Percentiles rank a stretch among this genome's conserved stretches.
Conservation (phyloP, 2,329 filamentous ascomycete genomes). For the Podosphaera aphanis region DNA sequence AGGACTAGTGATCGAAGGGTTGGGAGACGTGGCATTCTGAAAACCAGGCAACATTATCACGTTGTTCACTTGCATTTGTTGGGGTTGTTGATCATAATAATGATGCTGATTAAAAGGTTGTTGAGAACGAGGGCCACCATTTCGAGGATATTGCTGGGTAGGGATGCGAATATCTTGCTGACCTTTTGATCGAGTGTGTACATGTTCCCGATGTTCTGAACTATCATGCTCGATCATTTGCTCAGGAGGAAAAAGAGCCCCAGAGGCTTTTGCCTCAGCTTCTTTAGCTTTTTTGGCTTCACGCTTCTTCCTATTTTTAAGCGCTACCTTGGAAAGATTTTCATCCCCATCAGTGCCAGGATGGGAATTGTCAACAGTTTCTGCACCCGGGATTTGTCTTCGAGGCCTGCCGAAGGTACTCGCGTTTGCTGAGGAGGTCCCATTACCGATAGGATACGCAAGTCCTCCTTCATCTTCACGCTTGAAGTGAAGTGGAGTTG, state of each 20-base stretch:
- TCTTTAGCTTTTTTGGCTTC: conserved; percentile 81
- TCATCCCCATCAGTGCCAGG: conserved; percentile 34
- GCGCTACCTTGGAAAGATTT: conserved; percentile 55
- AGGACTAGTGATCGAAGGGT: conserved; percentile 26
- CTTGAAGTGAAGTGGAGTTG: conserved; percentile 85
- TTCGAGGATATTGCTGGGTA: conserved; percentile 26
- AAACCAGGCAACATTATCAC: conserved; percentile 8
- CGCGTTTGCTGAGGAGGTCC: conserved; percentile 34
- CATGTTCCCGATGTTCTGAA: conserved; percentile 22
- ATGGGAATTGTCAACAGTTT: conserved; percentile 39
- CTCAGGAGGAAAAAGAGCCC: conserved; percentile 12
- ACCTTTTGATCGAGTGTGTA: conserved; percentile 27
- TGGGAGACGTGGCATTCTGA: not conserved
- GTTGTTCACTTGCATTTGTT: conserved; percentile 14
- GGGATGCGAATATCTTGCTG: conserved; percentile 22
- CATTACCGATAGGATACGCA: conserved; percentile 61
- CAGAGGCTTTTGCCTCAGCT: conserved; percentile 34
- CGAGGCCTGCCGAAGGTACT: conserved; percentile 61
- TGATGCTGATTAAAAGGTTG: conserved; percentile 7
- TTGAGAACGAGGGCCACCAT: conserved; percentile 11
- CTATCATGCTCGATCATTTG: conserved; percentile 5
- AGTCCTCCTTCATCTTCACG: conserved; percentile 90
- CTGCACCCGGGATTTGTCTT: conserved; percentile 69
- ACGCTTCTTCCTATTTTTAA: conserved; percentile 98
- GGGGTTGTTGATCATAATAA: not conserved